phyloP scores from a whole-genome alignment of 805 yeast genomes.

The Pichia ethanolica region DNA sequence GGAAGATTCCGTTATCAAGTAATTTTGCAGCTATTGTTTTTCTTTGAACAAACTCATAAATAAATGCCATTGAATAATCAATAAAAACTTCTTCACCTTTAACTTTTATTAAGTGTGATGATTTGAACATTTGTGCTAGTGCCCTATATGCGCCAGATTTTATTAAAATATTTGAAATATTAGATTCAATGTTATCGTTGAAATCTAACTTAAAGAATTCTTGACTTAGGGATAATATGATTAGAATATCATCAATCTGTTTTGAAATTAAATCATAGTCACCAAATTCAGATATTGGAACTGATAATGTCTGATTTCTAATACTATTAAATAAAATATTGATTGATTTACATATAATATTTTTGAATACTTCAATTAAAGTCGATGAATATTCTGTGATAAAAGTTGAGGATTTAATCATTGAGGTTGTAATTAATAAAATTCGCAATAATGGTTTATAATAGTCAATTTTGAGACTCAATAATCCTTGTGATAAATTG shows the following conservation, averaged over 20 bases:
- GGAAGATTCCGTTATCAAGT: conserved; percentile 55
- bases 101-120: conserved; percentile 53
- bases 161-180: conserved; percentile 44
- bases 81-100: conserved; percentile 65
- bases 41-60: conserved; percentile 59
- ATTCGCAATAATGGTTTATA: conserved; percentile 60
- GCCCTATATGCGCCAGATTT: conserved; percentile 57
- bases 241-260: conserved; percentile 55
- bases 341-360: conserved; percentile 61
- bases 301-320: conserved; percentile 45
- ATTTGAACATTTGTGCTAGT: conserved; percentile 57
- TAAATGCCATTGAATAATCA: conserved; percentile 58
- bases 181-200: conserved; percentile 38
- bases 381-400: conserved; percentile 39
- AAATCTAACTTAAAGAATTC: conserved; percentile 44
- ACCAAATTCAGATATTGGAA: conserved; percentile 30
- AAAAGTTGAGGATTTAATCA: conserved; percentile 33
- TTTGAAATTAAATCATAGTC: conserved; percentile 33
- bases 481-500: conserved; percentile 37
- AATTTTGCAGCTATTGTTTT: conserved; percentile 61
- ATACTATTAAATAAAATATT: conserved; percentile 49
- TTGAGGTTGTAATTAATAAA: conserved; percentile 39
- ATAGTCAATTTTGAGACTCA: conserved; percentile 30
- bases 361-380: conserved; percentile 50
- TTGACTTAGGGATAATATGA: conserved; percentile 59